Percentiles rank a stretch among this genome's conserved stretches.
phyloP scores from a whole-genome alignment of 1,139 yeast genomes.

The Barnettozyma hawaiiensis region DNA sequence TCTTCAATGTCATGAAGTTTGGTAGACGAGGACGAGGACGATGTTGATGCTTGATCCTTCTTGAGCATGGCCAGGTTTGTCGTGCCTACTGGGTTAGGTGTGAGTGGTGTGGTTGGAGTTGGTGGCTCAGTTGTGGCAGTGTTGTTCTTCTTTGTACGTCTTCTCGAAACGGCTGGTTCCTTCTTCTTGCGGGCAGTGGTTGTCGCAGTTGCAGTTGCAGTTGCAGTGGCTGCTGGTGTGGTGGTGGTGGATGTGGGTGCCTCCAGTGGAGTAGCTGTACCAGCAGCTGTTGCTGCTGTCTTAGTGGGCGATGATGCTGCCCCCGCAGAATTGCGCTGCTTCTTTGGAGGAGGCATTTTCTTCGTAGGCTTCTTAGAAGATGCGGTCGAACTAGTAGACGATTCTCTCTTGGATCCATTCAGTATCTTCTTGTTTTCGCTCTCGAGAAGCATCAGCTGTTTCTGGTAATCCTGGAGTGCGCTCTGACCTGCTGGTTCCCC shows the following conservation, averaged over 20 bases:
- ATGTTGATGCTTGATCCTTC: constrained; percentile 11
- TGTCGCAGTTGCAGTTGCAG: not conserved
- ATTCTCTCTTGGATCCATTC: constrained; percentile 41
- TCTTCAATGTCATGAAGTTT: constrained; percentile 15
- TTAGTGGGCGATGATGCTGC: constrained; percentile 12
- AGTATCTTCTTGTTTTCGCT: constrained; percentile 60
- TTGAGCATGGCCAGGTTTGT: constrained; percentile 7
- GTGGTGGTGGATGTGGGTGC: constrained; percentile 12
- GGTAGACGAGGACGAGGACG: no score
- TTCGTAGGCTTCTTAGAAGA: constrained; percentile 7
- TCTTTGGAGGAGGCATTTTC: constrained; percentile 24
- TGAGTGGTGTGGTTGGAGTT: constrained; percentile 28
- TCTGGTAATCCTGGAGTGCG: constrained; percentile 66
- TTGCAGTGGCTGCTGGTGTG: constrained; percentile 4
- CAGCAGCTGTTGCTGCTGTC: no score
- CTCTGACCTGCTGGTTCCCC: constrained; percentile 20
- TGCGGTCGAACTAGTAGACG: constrained; percentile 4
- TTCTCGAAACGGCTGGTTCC: constrained; percentile 21
- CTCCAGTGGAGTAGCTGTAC: constrained; percentile 12
- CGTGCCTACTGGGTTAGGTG: constrained; percentile 21
- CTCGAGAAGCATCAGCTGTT: constrained; percentile 66
- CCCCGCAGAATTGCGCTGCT: constrained; percentile 17
- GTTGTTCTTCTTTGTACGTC: constrained; percentile 28
- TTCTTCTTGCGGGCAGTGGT: constrained; percentile 21
- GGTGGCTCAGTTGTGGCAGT: constrained; percentile 28